Percentiles rank a stretch among this genome's conserved stretches.
These are phyloP conservation scores for Neospermospora avenae DNA, from an alignment of 2,329 filamentous ascomycete species.

Conservation along the genomic window DNA sequence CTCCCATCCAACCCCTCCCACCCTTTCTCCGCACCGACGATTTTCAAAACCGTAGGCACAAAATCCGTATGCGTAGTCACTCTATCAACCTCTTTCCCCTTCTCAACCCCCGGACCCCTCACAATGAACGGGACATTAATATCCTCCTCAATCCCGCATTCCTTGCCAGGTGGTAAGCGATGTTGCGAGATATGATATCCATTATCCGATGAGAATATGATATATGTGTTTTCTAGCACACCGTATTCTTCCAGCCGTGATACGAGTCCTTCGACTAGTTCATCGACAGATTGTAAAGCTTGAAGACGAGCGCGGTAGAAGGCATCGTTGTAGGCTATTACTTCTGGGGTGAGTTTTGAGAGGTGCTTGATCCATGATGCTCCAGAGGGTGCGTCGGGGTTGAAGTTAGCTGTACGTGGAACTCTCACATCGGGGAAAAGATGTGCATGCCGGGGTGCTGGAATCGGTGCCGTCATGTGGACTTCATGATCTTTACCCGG, in stretches of 20 bases:
- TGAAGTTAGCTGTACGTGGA: conserved; percentile 63
- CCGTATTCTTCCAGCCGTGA: conserved; percentile 39
- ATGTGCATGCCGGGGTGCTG: conserved; percentile 57
- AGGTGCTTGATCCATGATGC: conserved; percentile 48
- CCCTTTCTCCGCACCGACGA: conserved; percentile 36
- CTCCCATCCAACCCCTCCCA: conserved; percentile 46
- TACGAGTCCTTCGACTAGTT: conserved; percentile 49
- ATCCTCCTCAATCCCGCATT: conserved; percentile 49
- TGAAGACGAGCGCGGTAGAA: conserved; percentile 51
- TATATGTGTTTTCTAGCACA: conserved; percentile 47
- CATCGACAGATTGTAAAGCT: conserved; percentile 52
- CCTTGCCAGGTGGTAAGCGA: conserved; percentile 48
- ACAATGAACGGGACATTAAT: conserved; percentile 53
- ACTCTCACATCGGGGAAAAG: conserved; percentile 58
- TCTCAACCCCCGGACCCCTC: conserved; percentile 52
- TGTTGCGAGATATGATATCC: conserved; percentile 52
- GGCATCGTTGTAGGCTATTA: conserved; percentile 47
- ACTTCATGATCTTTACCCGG: background rate
- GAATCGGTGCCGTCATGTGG: conserved; percentile 49
- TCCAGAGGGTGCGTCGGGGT: conserved; percentile 52
- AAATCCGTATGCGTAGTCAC: conserved; percentile 55
- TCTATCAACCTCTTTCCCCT: conserved; percentile 36
- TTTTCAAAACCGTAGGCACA: conserved; percentile 46
- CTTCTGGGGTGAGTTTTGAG: conserved; percentile 39
- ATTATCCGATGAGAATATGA: conserved; percentile 58